These are phyloP conservation scores for Trametopsis cervina DNA, from an alignment of 768 basidiomycete genomes.

Conservation along the genomic window DNA sequence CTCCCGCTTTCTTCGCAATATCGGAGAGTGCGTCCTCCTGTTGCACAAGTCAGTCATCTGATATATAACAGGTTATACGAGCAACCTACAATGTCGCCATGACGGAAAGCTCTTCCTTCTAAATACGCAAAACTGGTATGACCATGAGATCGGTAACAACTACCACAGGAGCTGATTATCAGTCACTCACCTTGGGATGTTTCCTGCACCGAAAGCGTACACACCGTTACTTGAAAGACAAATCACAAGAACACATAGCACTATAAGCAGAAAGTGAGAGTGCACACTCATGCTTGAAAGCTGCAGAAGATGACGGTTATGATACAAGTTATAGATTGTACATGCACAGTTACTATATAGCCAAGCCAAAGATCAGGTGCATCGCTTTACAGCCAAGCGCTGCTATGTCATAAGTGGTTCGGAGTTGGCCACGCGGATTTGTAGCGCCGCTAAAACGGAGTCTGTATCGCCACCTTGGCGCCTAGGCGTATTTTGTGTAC, in stretches of 20 bases:
- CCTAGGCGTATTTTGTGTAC: slow-evolving; percentile 15
- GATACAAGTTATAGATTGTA: background rate
- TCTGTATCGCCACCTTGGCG: background rate
- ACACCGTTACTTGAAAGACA: slow-evolving; percentile 53
- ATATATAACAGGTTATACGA: slow-evolving; percentile 1
- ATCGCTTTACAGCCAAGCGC: background rate
- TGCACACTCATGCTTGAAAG: slow-evolving; percentile 16
- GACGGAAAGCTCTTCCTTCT: slow-evolving; percentile 80
- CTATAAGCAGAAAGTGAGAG: slow-evolving; percentile 21
- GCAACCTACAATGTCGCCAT: slow-evolving; percentile 71
- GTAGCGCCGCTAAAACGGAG: background rate
- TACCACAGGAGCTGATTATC: background rate
- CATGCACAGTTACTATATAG: background rate
- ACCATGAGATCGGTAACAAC: background rate
- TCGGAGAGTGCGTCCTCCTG: slow-evolving; percentile 70
- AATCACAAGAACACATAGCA: slow-evolving; percentile 47
- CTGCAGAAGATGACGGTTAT: background rate
- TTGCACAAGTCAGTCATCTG: slow-evolving; percentile 15
- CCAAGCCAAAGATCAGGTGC: background rate
- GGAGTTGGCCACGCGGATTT: slow-evolving; percentile 5
- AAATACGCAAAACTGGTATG: slow-evolving; percentile 68
- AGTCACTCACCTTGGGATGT: slow-evolving; percentile 50
- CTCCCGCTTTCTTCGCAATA: slow-evolving; percentile 50
- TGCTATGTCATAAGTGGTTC: background rate
- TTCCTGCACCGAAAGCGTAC: slow-evolving; percentile 77